These are phyloP conservation scores for Prunus yedoensis DNA, from an alignment of 331 rosid species.

Conservation along the genomic window DNA sequence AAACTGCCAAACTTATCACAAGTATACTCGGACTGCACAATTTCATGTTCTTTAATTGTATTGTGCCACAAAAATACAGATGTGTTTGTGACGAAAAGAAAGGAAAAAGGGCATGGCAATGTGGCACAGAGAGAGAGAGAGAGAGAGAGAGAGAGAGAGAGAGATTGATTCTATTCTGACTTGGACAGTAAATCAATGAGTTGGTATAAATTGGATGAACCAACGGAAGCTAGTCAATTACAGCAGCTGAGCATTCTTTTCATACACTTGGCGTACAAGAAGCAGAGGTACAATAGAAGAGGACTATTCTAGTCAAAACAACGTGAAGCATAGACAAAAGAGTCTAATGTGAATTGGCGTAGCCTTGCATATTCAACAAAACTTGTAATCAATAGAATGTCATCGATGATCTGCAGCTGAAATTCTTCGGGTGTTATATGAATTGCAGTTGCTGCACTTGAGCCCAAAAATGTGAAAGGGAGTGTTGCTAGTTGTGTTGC, in stretches of 20 bases:
- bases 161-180: neutral
- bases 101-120: no score
- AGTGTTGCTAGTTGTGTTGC: conserved; percentile 41
- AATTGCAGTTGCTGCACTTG: conserved; percentile 55
- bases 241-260: neutral
- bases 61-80: no score
- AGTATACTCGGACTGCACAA: neutral
- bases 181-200: neutral
- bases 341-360: neutral
- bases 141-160: no score
- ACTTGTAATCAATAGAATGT: conserved; percentile 6
- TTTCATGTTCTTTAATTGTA: no score
- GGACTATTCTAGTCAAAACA: neutral
- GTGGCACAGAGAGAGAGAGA: no score
- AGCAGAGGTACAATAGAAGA: neutral
- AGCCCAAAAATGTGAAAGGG: conserved; percentile 61
- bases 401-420: conserved; percentile 30
- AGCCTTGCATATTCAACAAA: neutral
- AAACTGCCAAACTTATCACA: neutral
- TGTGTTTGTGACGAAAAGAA: no score
- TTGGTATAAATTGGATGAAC: conserved; percentile 3
- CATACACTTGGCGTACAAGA: neutral
- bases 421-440: conserved; percentile 69
- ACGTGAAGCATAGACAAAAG: neutral
- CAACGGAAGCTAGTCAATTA: neutral